Base-by-base conservation (phyloP, 768 basidiomycete genomes). In the Amanita phalloides region DNA sequence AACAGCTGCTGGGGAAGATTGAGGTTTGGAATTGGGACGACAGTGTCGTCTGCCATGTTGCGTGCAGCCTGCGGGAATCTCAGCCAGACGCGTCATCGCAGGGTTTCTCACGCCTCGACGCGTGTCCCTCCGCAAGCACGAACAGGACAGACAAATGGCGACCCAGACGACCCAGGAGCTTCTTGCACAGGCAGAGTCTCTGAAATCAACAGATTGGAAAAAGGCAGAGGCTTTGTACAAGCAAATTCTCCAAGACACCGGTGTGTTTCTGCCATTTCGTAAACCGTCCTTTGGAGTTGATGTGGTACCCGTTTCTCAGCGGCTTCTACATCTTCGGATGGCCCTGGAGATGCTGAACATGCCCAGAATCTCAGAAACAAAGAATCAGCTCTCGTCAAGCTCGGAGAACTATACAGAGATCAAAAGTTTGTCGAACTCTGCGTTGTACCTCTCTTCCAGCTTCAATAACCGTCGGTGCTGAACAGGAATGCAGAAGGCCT, bases 21-120 rank as follows among this genome's bases (percentile, higher is more conserved):
- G 51, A 93, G 81, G 63, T 96, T 94, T 21, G 93, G 94, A 55
- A 89, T 85, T 0, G 90, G 90, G 36, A 89, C 75, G 2, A 93
- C 81, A 11, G 79, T 69, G 56, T 94, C 90, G 66, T 95, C 88
- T 49, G 89, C 78, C 90, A 93, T 92, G 49, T 56, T 60, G 52
- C 55, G 52, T 13, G 36, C 35, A 51, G 54, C 42, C 57, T 56
- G 49, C 44, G 49, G 28, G 51, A 53, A 41, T 28, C 25, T 28
- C 28, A 25, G 41, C 38, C 54, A 41, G 65, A 69, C 69, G 68
- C 67, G 68, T 70, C 66, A 67, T 66, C 64, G 49, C 41, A 17
- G 32, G 23, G 45, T 63, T 69, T 65, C 61, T 63, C 67, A 45
- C 41, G 51, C 33, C 57, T 57, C 58, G 62, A 67, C 65, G 66